Percentiles rank a stretch among this genome's conserved stretches.
Evolutionary conservation across 2,329 filamentous ascomycete genomes (phyloP).

Genomic region (Aspergillus ochraceoroseus): DNA sequence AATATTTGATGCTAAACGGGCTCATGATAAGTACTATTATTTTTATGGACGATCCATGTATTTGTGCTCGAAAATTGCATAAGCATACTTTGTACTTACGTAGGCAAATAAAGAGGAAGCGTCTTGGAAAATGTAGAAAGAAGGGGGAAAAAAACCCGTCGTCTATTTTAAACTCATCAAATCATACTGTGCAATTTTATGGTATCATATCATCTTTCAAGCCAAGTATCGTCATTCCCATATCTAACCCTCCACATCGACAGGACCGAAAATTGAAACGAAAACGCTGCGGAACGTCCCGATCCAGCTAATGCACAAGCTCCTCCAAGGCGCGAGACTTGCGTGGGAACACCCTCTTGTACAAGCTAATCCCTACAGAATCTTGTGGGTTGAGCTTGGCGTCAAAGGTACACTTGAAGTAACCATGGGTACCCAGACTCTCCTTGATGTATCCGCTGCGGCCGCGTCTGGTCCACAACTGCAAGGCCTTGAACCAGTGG

Average conservation of each 20-base stretch:
- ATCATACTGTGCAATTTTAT: conserved; percentile 24
- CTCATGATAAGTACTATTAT: too few relatives aligned
- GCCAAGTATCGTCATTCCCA: not conserved
- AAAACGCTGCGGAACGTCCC: not conserved
- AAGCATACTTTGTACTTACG: too few relatives aligned
- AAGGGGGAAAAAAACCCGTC: too few relatives aligned
- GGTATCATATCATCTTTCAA: conserved; percentile 29
- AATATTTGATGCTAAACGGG: too few relatives aligned
- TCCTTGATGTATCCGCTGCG: conserved; percentile 91
- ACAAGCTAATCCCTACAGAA: conserved; percentile 81
- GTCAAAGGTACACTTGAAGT: conserved; percentile 99
- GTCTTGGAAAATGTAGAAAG: too few relatives aligned
- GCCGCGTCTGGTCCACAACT: conserved; percentile 87
- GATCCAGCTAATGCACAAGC: conserved; percentile 29
- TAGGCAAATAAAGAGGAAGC: too few relatives aligned
- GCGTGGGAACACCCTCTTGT: conserved; percentile 80
- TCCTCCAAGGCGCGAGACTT: conserved; percentile 51
- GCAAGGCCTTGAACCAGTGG: conserved; percentile 94
- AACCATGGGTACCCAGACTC: conserved; percentile 91
- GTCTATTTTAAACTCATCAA: conserved; percentile 26
- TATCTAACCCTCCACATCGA: conserved; percentile 1
- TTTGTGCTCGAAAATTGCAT: too few relatives aligned
- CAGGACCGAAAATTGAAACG: conserved; percentile 8
- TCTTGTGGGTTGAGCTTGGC: conserved; percentile 94
- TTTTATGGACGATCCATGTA: too few relatives aligned